Conservation (phyloP, 768 basidiomycete genomes). For the Xerocomellus intermedius region DNA sequence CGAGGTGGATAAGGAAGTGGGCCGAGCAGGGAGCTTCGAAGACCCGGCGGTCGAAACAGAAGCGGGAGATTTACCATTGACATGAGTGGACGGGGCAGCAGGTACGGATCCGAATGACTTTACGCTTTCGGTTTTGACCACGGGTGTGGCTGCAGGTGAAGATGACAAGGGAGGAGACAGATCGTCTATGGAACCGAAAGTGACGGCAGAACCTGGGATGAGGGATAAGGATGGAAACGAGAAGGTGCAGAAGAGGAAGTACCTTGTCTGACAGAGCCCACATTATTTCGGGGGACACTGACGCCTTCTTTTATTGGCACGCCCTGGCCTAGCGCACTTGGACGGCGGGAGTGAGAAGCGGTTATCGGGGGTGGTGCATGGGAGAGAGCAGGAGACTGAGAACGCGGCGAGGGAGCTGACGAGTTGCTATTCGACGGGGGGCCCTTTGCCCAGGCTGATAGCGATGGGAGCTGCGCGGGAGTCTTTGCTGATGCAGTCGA, state of each 20-base stretch:
- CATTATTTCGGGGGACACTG: slow-evolving; percentile 61
- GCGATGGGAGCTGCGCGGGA: slow-evolving; percentile 68
- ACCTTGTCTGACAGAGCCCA: slow-evolving; percentile 70
- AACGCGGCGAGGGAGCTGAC: slow-evolving; percentile 60
- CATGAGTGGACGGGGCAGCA: slow-evolving; percentile 45
- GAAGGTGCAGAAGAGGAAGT: slow-evolving; percentile 25
- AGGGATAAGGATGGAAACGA: slow-evolving; percentile 6
- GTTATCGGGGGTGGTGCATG: slow-evolving; percentile 44
- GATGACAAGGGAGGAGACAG: slow-evolving; percentile 73
- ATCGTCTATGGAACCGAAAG: slow-evolving; percentile 91
- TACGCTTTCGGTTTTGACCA: slow-evolving; percentile 66
- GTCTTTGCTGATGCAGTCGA: slow-evolving; percentile 73
- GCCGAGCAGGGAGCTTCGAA: slow-evolving; percentile 32
- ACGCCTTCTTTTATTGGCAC: slow-evolving; percentile 80
- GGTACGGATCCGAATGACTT: slow-evolving; percentile 83
- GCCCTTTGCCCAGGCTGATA: slow-evolving; percentile 91
- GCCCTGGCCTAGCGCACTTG: slow-evolving; percentile 70
- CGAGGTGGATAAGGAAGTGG: slow-evolving; percentile 20
- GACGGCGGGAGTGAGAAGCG: slow-evolving; percentile 71
- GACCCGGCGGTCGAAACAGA: slow-evolving; percentile 42
- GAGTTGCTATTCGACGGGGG: slow-evolving; percentile 62
- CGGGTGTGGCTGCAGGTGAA: slow-evolving; percentile 69
- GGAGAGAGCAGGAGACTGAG: slow-evolving; percentile 72
- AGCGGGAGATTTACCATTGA: slow-evolving; percentile 62
- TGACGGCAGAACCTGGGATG: slow-evolving; percentile 60